Conservation (phyloP, 306 rosid genomes). For the Amphicarpaea edgeworthii region DNA sequence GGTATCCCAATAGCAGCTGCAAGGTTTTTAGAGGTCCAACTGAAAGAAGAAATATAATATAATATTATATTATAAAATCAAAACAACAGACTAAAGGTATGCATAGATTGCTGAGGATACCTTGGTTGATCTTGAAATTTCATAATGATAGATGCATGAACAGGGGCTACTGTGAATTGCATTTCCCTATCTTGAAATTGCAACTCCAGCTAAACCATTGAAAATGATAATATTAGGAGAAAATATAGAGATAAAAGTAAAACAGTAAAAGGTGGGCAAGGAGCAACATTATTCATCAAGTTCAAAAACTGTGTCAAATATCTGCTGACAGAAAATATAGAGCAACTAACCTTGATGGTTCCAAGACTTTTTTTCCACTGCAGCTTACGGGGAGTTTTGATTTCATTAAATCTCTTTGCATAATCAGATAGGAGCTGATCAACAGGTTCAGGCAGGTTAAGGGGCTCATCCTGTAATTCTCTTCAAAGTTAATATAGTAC, state of each 20-base stretch:
- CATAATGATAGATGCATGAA: conserved; percentile 88
- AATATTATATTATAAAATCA: conserved; percentile 2
- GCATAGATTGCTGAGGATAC: conserved; percentile 47
- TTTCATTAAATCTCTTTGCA: conserved; percentile 89
- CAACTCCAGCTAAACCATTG: conserved; percentile 77
- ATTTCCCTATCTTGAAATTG: conserved; percentile 86
- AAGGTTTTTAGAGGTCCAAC: conserved; percentile 84
- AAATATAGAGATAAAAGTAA: conserved; percentile 20
- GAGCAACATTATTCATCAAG: conserved; percentile 7
- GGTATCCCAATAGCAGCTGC: conserved; percentile 84
- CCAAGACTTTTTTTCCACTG: conserved; percentile 95
- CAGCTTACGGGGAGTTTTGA: conserved; percentile 95
- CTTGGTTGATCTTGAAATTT: conserved; percentile 82
- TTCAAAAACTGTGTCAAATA: conserved; percentile 15
- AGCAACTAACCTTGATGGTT: conserved; percentile 80
- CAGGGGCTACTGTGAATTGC: conserved; percentile 83
- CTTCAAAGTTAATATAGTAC: conserved; percentile 43
- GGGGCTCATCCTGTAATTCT: conserved; percentile 80
- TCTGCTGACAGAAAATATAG: neutral
- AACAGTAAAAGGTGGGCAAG: conserved; percentile 22
- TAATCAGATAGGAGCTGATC: conserved; percentile 84
- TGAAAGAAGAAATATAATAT: conserved; percentile 53
- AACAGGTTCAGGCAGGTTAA: conserved; percentile 72
- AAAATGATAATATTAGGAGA: conserved; percentile 31
- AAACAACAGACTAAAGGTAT: conserved; percentile 26